These are phyloP conservation scores for Diaporthe vaccinii DNA, from an alignment of 2,329 filamentous ascomycete genomes.

Conservation along the genomic window DNA sequence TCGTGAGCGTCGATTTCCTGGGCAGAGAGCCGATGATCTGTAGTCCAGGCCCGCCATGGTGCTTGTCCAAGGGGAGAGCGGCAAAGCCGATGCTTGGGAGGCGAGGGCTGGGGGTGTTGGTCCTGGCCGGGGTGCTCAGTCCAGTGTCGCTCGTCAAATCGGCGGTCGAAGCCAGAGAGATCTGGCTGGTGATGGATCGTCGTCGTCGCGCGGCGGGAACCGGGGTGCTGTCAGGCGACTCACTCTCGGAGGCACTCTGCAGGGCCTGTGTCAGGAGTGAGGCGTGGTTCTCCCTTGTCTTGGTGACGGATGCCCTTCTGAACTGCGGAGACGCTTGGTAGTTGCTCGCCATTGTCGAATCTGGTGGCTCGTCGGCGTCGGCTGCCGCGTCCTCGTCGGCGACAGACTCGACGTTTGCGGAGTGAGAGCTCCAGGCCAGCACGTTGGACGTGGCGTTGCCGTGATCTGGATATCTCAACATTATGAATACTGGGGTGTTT, in stretches of 20 bases:
- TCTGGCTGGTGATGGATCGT: conserved; percentile 82
- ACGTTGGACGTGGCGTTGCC: conserved; percentile 57
- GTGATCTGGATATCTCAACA: conserved; percentile 51
- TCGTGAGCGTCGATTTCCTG: conserved; percentile 5
- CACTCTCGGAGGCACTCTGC: conserved; percentile 74
- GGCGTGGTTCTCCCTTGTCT: conserved; percentile 71
- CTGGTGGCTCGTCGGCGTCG: conserved; percentile 91
- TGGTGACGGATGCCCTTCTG: conserved; percentile 60
- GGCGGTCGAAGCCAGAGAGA: conserved; percentile 85
- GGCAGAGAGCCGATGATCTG: conserved; percentile 41
- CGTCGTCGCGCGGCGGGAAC: conserved; percentile 57
- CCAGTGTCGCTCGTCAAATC: conserved; percentile 97
- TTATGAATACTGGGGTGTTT: conserved; percentile 39
- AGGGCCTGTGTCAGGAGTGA: conserved; percentile 92
- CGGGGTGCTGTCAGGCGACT: conserved; percentile 55
- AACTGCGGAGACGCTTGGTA: conserved; percentile 53
- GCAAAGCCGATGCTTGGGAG: conserved; percentile 69
- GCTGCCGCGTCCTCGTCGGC: conserved; percentile 74
- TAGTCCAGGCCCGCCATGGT: conserved; percentile 15
- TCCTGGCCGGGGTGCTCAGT: conserved; percentile 88
- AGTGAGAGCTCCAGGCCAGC: conserved; percentile 60
- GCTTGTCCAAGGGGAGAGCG: conserved; percentile 48
- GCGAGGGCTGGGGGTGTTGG: conserved; percentile 91
- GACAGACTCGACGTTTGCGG: conserved; percentile 57
- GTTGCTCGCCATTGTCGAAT: conserved; percentile 57